Evolutionary conservation across 192 early-diverging fungal genomes (phyloP).

Genomic region (Podila horticola): DNA sequence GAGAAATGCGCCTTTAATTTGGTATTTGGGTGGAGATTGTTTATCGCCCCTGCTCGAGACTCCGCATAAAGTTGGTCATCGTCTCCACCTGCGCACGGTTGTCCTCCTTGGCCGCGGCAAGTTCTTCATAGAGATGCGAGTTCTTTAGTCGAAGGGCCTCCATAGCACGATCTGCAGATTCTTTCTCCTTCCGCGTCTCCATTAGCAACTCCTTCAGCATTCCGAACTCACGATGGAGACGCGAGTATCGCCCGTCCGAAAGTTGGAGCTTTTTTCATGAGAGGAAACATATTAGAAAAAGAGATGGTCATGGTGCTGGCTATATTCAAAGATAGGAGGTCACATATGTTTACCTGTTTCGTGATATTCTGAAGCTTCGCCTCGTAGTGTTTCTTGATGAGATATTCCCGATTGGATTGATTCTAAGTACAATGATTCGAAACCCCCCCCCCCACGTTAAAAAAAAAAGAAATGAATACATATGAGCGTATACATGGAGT

Average conservation of each 20-base stretch:
- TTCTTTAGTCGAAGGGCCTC: constrained; percentile 31
- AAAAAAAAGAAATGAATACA: background rate
- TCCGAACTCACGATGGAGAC: constrained; percentile 45
- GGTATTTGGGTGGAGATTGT: too few relatives aligned
- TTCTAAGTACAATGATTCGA: constrained; percentile 1
- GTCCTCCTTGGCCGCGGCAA: constrained; percentile 48
- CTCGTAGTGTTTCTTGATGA: constrained; percentile 60
- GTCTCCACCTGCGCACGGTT: constrained; percentile 54
- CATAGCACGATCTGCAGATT: constrained; percentile 11
- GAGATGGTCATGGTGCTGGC: background rate
- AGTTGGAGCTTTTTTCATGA: constrained; percentile 28
- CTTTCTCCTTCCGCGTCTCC: constrained; percentile 28
- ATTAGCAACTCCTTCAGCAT: constrained; percentile 44
- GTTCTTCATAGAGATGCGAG: constrained; percentile 35
- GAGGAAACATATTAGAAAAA: background rate
- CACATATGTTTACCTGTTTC: constrained; percentile 30
- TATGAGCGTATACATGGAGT: background rate
- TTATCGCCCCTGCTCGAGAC: constrained; percentile 23
- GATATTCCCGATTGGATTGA: constrained; percentile 38
- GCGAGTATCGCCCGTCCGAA: constrained; percentile 52
- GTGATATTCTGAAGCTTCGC: constrained; percentile 52
- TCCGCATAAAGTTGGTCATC: constrained; percentile 57
- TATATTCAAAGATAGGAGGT: background rate
- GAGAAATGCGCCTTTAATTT: too few relatives aligned
- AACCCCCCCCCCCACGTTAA: too few relatives aligned